Conservation (phyloP, 2,329 filamentous ascomycete genomes). For the Verticillium albo-atrum region DNA sequence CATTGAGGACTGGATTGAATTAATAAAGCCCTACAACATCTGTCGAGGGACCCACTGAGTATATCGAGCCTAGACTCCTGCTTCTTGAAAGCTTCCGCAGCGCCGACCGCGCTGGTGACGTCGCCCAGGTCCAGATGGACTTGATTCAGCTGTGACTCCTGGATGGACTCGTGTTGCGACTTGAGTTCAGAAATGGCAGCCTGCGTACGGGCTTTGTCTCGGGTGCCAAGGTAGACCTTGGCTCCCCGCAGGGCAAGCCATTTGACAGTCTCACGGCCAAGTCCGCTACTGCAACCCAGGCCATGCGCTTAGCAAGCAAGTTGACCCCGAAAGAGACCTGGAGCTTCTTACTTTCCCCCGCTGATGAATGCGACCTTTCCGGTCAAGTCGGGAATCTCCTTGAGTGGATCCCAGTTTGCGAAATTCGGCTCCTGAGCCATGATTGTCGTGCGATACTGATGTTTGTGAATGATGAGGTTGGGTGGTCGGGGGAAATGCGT, state of each 20-base stretch:
- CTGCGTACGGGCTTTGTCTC: slow-evolving; percentile 13
- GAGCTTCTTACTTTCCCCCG: slow-evolving; percentile 6
- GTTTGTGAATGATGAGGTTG: no score
- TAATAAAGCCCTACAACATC: not conserved
- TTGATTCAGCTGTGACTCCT: slow-evolving; percentile 10
- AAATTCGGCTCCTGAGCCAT: not conserved
- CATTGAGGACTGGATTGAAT: slow-evolving; percentile 17
- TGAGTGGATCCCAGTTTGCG: slow-evolving; percentile 1
- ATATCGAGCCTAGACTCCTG: slow-evolving; percentile 18
- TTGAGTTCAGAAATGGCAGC: slow-evolving; percentile 1
- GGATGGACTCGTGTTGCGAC: slow-evolving; percentile 3
- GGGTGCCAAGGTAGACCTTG: slow-evolving; percentile 18
- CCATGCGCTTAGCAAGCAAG: no score
- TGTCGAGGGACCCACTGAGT: slow-evolving; percentile 12
- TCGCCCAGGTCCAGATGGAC: slow-evolving; percentile 17
- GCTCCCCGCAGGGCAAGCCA: slow-evolving; percentile 17
- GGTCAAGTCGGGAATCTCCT: slow-evolving; percentile 9
- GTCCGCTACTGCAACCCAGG: slow-evolving; percentile 10
- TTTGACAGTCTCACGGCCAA: slow-evolving; percentile 17
- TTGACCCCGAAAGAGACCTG: slow-evolving; percentile 10
- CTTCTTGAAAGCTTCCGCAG: slow-evolving; percentile 9
- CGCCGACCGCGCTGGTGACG: slow-evolving; percentile 11
- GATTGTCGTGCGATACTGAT: not conserved
- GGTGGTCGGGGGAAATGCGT: no score
- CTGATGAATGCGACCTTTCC: slow-evolving; percentile 19